phyloP scores from a whole-genome alignment of 225 moss, liverwort and hornwort genomes.

The Marchantia polymorpha region DNA sequence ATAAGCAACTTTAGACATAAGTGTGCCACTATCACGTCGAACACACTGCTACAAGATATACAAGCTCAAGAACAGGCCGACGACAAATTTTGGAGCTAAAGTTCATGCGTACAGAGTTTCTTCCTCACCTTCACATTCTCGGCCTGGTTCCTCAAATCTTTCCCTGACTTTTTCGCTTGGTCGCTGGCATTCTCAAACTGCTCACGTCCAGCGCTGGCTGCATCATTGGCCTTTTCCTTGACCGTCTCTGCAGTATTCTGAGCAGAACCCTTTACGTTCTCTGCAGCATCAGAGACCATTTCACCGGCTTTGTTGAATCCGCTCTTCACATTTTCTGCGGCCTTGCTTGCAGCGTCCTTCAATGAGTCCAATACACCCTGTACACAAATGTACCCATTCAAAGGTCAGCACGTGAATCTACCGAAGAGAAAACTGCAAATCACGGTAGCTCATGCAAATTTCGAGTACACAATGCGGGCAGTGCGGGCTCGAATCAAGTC shows the following conservation, averaged over 20 bases:
- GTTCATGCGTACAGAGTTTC: neutral
- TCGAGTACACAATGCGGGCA: neutral
- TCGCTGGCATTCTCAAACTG: neutral
- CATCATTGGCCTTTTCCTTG: neutral
- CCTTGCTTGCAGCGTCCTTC: conserved; percentile 4
- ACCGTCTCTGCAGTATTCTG: neutral
- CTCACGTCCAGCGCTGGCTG: neutral
- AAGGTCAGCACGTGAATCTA: too few relatives aligned
- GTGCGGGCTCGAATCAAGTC: neutral
- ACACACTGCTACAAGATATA: too few relatives aligned
- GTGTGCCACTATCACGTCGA: too few relatives aligned
- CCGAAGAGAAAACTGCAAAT: too few relatives aligned
- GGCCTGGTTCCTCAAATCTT: neutral
- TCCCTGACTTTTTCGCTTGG: conserved; percentile 2
- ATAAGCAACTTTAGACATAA: too few relatives aligned
- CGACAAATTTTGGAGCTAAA: neutral
- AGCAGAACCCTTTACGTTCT: neutral
- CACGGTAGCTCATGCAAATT: too few relatives aligned
- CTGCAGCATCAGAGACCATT: conserved; percentile 11
- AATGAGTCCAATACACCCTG: conserved; percentile 6
- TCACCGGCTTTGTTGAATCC: conserved; percentile 6
- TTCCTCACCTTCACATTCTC: neutral
- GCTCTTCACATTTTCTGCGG: conserved; percentile 2
- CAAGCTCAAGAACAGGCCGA: too few relatives aligned
- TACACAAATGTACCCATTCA: too few relatives aligned